Percentiles rank a stretch among this genome's conserved stretches.
Conservation (phyloP, 345 rosid genomes). For the Citrus sinensis region DVS_A1.0 CM039166.1:19915501-19916000, state of each 20-base stretch:
- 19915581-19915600: conserved; percentile 16
- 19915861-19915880: conserved; percentile 31
- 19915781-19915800: background rate
- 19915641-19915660: conserved; percentile 26
- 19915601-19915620: conserved; percentile 30
- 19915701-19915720: conserved; percentile 25
- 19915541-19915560: conserved; percentile 31
- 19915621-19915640: conserved; percentile 23
- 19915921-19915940: conserved; percentile 39
- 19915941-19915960: conserved; percentile 36
- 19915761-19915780: conserved; percentile 24
- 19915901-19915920: conserved; percentile 14
- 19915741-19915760: conserved; percentile 28
- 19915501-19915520: conserved; percentile 19
- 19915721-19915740: conserved; percentile 26
- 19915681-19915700: conserved; percentile 15
- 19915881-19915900: conserved; percentile 18
- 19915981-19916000: background rate
- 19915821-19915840: conserved; percentile 34
- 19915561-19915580: conserved; percentile 15
- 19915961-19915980: conserved; percentile 39
- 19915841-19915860: conserved; percentile 41
- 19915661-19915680: conserved; percentile 15
- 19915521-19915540: conserved; percentile 24
- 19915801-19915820: conserved; percentile 21